Conservation (phyloP, 768 basidiomycete species). For the Tricholoma sp. region DNA sequence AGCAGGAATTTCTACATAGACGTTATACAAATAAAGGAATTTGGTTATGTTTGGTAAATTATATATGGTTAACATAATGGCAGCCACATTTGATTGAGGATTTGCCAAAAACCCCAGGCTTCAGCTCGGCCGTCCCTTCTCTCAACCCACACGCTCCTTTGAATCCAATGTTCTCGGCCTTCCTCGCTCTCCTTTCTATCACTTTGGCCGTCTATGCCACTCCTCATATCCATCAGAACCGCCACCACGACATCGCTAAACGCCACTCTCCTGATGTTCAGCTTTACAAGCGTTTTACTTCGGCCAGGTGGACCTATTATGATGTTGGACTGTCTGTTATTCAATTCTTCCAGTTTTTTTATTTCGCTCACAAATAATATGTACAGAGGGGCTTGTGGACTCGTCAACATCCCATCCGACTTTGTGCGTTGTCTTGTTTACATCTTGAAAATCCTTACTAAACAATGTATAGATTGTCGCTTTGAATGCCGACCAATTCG, state of each 20-base stretch:
- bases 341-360: neutral
- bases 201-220: constrained; percentile 27
- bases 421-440: constrained; percentile 12
- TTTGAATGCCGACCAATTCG: constrained; percentile 48
- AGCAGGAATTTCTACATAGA: neutral
- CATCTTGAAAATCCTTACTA: neutral
- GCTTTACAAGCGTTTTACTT: constrained; percentile 18
- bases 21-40: neutral
- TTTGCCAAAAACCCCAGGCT: neutral
- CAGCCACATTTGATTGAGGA: neutral
- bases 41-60: constrained; percentile 7
- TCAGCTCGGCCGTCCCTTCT: constrained; percentile 5
- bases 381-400: constrained; percentile 26
- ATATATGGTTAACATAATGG: neutral
- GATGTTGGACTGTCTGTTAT: constrained; percentile 24
- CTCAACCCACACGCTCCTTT: constrained; percentile 12
- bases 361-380: neutral
- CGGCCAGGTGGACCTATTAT: constrained; percentile 24
- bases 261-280: constrained; percentile 19
- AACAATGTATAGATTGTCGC: constrained; percentile 23
- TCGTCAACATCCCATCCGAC: constrained; percentile 18
- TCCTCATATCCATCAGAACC: constrained; percentile 17
- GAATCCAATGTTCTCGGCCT: constrained; percentile 10
- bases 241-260: constrained; percentile 21
- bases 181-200: constrained; percentile 14